Evolutionary conservation across 1,139 yeast species (phyloP), one percentile per base, ranked within the genome.

Genomic region (Yamadazyma dushanensis): DNA sequence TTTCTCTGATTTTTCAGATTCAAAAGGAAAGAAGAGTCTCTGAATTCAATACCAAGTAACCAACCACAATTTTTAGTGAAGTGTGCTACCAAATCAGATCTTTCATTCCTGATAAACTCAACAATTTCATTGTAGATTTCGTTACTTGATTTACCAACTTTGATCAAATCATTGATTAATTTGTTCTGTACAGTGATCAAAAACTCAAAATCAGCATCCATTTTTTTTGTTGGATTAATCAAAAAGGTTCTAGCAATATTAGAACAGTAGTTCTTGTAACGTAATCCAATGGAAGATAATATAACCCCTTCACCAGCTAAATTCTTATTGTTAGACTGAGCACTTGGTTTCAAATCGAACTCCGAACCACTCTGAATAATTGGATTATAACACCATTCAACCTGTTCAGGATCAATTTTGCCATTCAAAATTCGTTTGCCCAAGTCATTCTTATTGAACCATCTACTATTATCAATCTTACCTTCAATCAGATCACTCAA

Each of bases 381-480:
- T 20, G 98, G 97, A 32, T 89, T 80, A 59, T 88, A 89, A 50
- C 96, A 86, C 97, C 97, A 92, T 59, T 92, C 97, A 24, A 92
- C 65, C 45, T 80, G 78, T 43, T 79, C 81, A 3, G 84, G 70
- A 52, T 88, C 96, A 49, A 88, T 54, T 38, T 55, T 48, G 24
- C 63, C 66, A 27, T 64, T 71, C 42, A 66, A 57, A 21, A 76
- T 56, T 40, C 73, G 76, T 47, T 80, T 72, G 44, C 84, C 90
- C 31, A 76, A 56, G 8, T 80, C 73, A 8, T 78, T 59, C 51
- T 83, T 84, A 47, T 73, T 62, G 59, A 83, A 78, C 70, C 88
- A 85, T 52, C 77, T 80, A 41, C 73, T 71, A 50, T 80, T 86
- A 40, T 89, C 97, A 47, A 92, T 84, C 57, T 82, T 84, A 54